Base-by-base conservation (phyloP, 345 rosid species). In the Lepidium didymum region DNA sequence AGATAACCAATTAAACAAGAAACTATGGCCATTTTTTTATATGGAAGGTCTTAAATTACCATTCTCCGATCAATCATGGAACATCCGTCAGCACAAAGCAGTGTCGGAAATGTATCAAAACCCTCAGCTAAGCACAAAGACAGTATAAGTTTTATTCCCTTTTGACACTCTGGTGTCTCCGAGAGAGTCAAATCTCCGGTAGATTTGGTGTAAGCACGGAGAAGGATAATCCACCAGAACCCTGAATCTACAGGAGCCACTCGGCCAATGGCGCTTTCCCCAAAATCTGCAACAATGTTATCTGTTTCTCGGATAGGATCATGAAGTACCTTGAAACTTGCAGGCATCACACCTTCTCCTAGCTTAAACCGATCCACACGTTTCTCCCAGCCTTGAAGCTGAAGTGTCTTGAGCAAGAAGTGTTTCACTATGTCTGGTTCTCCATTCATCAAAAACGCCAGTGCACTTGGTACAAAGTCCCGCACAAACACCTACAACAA, bases 171-270 rank as follows among this genome's bases (percentile, higher is more conserved):
- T 35, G 90, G 78, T 13, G 79, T 87, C 85, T 90, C 95, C 0
- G 92, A 79, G 8, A 87, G 78, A 46, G 94, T 72, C 51, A 78
- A 77, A 75, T 87, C 97, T 37, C 97, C 97, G 0, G 97, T 90
- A 35, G 97, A 86, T 71, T 90, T 90, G 11, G 94, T 87, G 61
- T 90, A 90, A 9, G 95, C 97, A 27, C 97, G 95, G 50, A 90
- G 90, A 71, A 90, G 85, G 51, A 90, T 87, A 47, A 90, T 90
- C 95, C 97, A 90, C 97, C 97, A 90, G 75, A 90, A 90, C 42
- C 97, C 95, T 65, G 92, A 90, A 75, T 90, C 96, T 12, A 90
- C 92, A 10, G 96, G 94, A 34, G 96, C 96, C 62, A 90, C 96
- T 70, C 97, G 80, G 75, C 92, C 97, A 47, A 90, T 90, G 11